Base-by-base conservation (phyloP, 2,329 filamentous ascomycete genomes). In the Ceratocystis colombiana region DNA sequence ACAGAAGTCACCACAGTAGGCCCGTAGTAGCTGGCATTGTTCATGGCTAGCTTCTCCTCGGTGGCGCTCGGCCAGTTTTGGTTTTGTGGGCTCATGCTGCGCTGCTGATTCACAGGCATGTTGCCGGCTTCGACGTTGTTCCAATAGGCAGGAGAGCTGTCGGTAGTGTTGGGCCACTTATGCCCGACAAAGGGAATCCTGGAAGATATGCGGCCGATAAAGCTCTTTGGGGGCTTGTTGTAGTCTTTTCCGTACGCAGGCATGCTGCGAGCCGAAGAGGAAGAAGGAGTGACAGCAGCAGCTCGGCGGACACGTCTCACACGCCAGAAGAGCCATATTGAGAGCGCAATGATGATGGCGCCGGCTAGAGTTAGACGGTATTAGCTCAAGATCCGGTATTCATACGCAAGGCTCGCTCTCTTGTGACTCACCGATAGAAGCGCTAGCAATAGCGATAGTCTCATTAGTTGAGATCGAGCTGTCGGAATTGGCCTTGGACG, bases 241-340 rank as follows among this genome's bases (percentile, higher is more conserved):
- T 53, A 37, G 44, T 45, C 53, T n/a, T 59, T n/a, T 15, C 41
- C 44, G 10, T 17, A 17, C 28, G 20, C 17, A 17, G 64, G 64
- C 8, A n/a, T 15, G 17, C 28, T 20, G 28, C 55, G 55, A 8
- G 28, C 12, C 28, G 55, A 59, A 5, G 28, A 59, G 25, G 55
- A 37, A 33, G 53, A 59, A 8, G 55, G 6, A 10, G n/a, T 17
- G 1, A 37, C 17, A 15, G 28, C 17, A 5, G 55, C 8, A 6
- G 55, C 44, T 25, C 45, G 66, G 53, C 66, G 66, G 15, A 61
- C 46, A 37, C 66, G 61, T 45, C 62, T 53, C 15, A 61, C 57
- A 30, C 67, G 67, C 67, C 65, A 61, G 20, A 68, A 15, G 22
- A 68, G 59, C 67, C 67, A 68, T 15, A 59, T 37, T 37, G 55